Conservation (phyloP, 2,329 filamentous ascomycete species). For the Aciculosporium take region DNA sequence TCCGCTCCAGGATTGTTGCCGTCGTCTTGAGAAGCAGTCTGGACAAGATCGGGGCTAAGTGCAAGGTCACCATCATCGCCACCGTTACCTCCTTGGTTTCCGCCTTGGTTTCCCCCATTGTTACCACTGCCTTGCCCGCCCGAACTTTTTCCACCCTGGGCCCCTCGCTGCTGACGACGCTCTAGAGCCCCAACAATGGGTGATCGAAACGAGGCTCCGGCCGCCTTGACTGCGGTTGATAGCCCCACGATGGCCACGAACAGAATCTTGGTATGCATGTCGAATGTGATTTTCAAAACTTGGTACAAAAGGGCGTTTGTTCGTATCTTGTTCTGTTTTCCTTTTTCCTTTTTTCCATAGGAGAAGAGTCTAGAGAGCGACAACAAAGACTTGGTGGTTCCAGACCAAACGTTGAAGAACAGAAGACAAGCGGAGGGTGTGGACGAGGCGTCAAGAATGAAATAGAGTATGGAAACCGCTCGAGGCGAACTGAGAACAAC, state of each 20-base stretch:
- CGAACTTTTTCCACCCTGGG: not conserved
- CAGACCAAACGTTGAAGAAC: conserved; percentile 10
- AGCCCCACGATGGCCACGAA: conserved; percentile 33
- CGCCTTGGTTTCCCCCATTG: not conserved
- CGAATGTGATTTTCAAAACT: not conserved
- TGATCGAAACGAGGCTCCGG: conserved; percentile 23
- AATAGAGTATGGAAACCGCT: conserved; percentile 14
- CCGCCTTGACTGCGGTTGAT: conserved; percentile 24
- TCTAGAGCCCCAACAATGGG: conserved; percentile 24
- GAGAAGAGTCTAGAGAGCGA: conserved; percentile 10
- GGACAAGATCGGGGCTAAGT: conserved; percentile 29
- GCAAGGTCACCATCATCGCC: conserved; percentile 15
- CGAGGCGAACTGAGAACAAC: conserved; percentile 11
- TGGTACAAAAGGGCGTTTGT: conserved; percentile 7
- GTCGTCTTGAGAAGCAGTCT: conserved; percentile 34
- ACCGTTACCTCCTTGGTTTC: not conserved
- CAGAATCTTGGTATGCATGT: conserved; percentile 38
- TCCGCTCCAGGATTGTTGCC: conserved; percentile 30
- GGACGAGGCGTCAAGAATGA: conserved; percentile 15
- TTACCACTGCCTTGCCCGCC: not conserved
- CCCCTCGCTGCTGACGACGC: conserved; percentile 22
- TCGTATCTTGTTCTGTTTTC: not conserved
- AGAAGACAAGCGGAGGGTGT: conserved; percentile 5
- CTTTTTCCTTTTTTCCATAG: not conserved
- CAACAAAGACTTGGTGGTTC: conserved; percentile 11